phyloP scores from a whole-genome alignment of 2,329 filamentous ascomycete species.

The Nothomitra cinnamomea region DNA sequence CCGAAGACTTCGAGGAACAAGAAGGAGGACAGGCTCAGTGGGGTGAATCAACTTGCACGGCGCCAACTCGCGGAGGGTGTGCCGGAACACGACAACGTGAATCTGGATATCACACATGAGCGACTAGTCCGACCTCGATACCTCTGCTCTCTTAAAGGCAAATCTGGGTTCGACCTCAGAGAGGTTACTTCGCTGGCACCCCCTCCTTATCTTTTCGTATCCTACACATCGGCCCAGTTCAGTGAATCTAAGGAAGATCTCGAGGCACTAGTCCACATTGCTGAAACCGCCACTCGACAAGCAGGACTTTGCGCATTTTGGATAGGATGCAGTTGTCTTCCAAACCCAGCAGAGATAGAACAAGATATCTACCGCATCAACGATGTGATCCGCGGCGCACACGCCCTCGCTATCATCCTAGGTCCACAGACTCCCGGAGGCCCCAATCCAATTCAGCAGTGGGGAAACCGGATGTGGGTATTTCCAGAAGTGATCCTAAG shows the following conservation, averaged over 20 bases:
- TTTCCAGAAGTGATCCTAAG: constrained; percentile 26
- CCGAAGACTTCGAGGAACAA: constrained; percentile 6
- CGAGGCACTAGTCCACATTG: constrained; percentile 19
- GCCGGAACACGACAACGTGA: no score
- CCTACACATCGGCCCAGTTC: constrained; percentile 26
- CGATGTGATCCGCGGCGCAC: constrained; percentile 27
- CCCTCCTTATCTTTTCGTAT: constrained; percentile 23
- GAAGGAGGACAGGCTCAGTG: neutral
- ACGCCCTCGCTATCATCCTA: constrained; percentile 26
- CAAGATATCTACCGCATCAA: constrained; percentile 27
- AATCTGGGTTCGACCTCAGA: constrained; percentile 15
- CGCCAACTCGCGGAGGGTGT: neutral
- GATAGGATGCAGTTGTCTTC: constrained; percentile 27
- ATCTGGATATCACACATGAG: no score
- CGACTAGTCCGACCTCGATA: constrained; percentile 4
- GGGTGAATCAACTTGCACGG: neutral
- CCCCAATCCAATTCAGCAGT: constrained; percentile 15
- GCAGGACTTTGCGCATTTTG: constrained; percentile 26
- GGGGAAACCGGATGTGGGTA: constrained; percentile 30
- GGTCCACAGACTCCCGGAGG: constrained; percentile 13
- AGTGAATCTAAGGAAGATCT: constrained; percentile 16
- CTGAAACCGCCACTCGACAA: constrained; percentile 21
- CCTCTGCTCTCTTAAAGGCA: constrained; percentile 14
- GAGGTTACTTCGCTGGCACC: no score
- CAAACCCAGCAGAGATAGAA: constrained; percentile 17